These are phyloP conservation scores for Pseudopediastrum boryanum DNA, from an alignment of 139 green algal species.

Conservation along the genomic window DNA sequence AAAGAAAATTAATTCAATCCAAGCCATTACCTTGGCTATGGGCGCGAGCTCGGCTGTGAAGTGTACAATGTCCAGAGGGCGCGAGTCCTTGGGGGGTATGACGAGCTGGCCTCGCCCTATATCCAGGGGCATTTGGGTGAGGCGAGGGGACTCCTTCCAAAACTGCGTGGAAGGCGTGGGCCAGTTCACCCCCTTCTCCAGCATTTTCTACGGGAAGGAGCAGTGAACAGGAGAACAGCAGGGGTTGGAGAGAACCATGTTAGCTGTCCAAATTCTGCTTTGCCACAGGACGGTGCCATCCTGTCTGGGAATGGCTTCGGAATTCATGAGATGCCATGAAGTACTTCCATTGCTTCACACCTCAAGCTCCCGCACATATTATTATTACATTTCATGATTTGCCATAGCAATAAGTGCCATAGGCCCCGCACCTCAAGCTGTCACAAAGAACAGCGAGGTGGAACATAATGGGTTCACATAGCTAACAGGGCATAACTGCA, in stretches of 20 bases:
- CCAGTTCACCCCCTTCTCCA: conserved; percentile 48
- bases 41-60: conserved; percentile 94
- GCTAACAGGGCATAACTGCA: no score
- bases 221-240: neutral
- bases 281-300: no score
- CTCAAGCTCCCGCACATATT: no score
- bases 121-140: conserved; percentile 34
- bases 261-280: neutral
- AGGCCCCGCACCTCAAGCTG: no score
- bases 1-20: no score
- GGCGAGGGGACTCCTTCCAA: conserved; percentile 49
- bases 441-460: no score
- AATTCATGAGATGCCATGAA: no score
- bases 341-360: no score
- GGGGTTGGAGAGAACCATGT: neutral
- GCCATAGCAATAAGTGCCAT: no score
- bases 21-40: conserved; percentile 84
- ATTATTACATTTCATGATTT: no score
- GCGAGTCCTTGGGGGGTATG: conserved; percentile 39
- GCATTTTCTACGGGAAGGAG: neutral
- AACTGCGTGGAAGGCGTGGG: conserved; percentile 44
- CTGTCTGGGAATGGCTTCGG: no score
- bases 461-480: no score
- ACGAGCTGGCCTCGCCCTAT: conserved; percentile 9
- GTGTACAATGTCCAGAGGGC: conserved; percentile 83